Conservation (phyloP, 331 rosid genomes). For the Saraca asoca region DNA sequence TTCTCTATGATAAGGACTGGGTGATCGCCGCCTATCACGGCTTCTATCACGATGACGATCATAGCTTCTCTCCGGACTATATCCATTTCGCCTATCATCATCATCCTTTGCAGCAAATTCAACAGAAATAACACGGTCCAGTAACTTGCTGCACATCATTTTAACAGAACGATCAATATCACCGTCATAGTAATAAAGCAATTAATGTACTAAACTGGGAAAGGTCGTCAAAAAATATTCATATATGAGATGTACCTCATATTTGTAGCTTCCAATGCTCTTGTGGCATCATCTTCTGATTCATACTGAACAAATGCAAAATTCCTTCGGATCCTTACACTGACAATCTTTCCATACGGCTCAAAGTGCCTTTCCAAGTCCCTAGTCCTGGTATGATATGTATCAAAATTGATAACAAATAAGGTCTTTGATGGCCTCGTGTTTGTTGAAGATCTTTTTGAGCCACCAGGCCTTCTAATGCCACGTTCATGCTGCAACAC, state of each 20-base stretch:
- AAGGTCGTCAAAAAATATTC: background rate
- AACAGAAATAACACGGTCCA: conserved; percentile 94
- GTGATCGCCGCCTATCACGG: conserved; percentile 59
- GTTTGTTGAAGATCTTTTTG: conserved; percentile 73
- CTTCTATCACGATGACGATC: conserved; percentile 51
- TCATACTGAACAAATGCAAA: conserved; percentile 97
- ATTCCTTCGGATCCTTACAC: conserved; percentile 90
- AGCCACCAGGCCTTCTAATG: conserved; percentile 74
- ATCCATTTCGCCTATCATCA: conserved; percentile 74
- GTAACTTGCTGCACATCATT: conserved; percentile 71
- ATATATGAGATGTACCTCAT: conserved; percentile 60
- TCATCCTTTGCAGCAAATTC: conserved; percentile 90
- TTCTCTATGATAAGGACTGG: conserved; percentile 84
- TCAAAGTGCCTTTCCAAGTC: conserved; percentile 99
- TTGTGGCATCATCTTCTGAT: conserved; percentile 87
- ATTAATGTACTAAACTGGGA: conserved; percentile 16
- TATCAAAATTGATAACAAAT: conserved; percentile 93
- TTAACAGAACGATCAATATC: conserved; percentile 14
- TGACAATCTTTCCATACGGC: conserved; percentile 89
- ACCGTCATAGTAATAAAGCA: conserved; percentile 7
- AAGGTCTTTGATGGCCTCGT: conserved; percentile 84
- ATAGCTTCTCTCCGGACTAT: conserved; percentile 78
- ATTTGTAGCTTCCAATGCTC: conserved; percentile 88
- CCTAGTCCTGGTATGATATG: conserved; percentile 83
- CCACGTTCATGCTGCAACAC: conserved; percentile 84